These are phyloP conservation scores for Tylopilus cervinicoccineus DNA, from an alignment of 768 basidiomycete genomes.

Conservation along the genomic window DNA sequence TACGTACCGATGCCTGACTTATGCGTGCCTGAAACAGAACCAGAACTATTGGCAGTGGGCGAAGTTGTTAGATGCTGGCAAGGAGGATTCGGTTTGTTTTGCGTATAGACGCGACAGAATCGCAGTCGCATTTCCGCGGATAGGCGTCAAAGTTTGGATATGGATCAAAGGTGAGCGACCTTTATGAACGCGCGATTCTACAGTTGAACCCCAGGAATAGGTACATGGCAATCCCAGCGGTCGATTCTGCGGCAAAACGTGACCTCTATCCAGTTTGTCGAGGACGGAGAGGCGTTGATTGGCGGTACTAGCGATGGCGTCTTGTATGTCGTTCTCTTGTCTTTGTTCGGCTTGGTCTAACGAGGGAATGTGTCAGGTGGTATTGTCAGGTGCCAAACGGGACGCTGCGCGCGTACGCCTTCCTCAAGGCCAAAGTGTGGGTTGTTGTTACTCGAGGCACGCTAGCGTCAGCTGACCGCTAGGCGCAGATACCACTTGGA, in stretches of 20 bases:
- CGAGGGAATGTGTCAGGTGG: slow-evolving; percentile 38
- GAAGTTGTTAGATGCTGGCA: slow-evolving; percentile 49
- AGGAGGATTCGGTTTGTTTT: slow-evolving; percentile 46
- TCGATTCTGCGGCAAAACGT: slow-evolving; percentile 63
- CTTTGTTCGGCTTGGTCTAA: slow-evolving; percentile 8
- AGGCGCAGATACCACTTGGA: slow-evolving; percentile 49
- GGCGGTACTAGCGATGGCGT: slow-evolving; percentile 71
- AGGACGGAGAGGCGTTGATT: slow-evolving; percentile 58
- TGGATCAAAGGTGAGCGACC: slow-evolving; percentile 47
- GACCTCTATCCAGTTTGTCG: slow-evolving; percentile 58
- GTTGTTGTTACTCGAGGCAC: slow-evolving; percentile 15
- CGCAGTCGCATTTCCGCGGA: slow-evolving; percentile 56
- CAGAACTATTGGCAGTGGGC: slow-evolving; percentile 54
- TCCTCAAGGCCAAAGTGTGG: slow-evolving; percentile 57
- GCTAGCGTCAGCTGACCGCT: slow-evolving; percentile 8
- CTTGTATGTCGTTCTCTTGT: slow-evolving; percentile 39
- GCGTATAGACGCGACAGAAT: slow-evolving; percentile 55
- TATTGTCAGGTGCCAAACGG: slow-evolving; percentile 66
- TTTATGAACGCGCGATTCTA: background rate
- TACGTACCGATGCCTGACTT: background rate
- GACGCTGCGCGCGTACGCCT: slow-evolving; percentile 55
- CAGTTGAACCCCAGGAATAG: slow-evolving; percentile 29
- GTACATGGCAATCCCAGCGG: slow-evolving; percentile 60
- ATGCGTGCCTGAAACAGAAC: slow-evolving; percentile 28
- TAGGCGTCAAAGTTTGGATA: slow-evolving; percentile 63